A percentile compares a stretch with the other conserved stretches of the same genome.
Evolutionary conservation across 192 early-diverging fungal species (phyloP).

Genomic region (Gryganskiella cystojenkinii): DNA sequence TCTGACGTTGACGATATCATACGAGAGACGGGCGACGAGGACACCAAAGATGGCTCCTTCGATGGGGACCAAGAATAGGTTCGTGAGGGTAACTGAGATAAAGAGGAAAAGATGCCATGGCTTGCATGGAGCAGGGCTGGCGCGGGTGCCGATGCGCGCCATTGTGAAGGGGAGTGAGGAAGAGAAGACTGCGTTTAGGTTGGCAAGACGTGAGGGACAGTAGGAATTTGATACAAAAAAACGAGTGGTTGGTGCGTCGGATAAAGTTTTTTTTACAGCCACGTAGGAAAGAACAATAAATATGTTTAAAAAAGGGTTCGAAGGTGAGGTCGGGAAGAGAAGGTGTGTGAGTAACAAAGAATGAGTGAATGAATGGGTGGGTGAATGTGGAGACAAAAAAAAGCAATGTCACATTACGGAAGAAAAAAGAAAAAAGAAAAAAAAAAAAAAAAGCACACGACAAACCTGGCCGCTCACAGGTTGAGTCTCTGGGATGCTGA

Average conservation of each 20-base stretch:
- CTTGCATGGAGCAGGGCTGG: neutral
- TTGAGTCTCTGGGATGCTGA: too few species aligned
- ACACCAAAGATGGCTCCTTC: constrained; percentile 27
- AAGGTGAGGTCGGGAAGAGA: neutral
- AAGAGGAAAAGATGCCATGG: constrained; percentile 5
- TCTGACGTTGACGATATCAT: constrained; percentile 31
- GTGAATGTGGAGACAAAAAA: neutral
- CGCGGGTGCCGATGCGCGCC: neutral
- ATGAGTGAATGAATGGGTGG: neutral
- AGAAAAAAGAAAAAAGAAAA: neutral
- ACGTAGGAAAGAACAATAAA: too few species aligned
- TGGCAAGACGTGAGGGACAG: neutral
- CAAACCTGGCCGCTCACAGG: too few species aligned
- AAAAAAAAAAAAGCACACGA: too few species aligned
- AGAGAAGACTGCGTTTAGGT: neutral
- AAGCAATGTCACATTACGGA: neutral
- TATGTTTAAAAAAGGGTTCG: neutral
- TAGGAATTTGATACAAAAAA: constrained; percentile 2
- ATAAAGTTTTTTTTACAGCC: too few species aligned
- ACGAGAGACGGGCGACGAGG: constrained; percentile 6
- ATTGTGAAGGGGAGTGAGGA: neutral
- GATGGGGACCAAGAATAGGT: neutral
- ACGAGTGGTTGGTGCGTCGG: neutral
- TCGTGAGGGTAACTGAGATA: neutral
- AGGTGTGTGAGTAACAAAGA: neutral